phyloP scores from a whole-genome alignment of 2,329 filamentous ascomycete genomes.

The Trichoderma atrobrunneum region DNA sequence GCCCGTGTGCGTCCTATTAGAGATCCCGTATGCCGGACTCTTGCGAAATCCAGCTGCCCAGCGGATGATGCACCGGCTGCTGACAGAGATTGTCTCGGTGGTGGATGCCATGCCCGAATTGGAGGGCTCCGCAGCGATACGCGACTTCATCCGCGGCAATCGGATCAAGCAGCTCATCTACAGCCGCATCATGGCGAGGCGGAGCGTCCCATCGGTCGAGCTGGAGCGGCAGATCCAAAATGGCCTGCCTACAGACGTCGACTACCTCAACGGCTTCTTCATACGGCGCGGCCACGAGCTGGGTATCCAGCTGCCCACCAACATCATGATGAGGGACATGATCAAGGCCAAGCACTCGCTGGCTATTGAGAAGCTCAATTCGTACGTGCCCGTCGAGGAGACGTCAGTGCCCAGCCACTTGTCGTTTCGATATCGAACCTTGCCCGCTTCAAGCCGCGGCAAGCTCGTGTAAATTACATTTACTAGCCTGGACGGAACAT shows the following conservation, averaged over 20 bases:
- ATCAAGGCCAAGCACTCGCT: conserved; percentile 65
- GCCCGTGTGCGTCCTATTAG: conserved; percentile 74
- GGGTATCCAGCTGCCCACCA: conserved; percentile 68
- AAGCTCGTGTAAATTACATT: neutral
- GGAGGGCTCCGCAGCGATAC: conserved; percentile 56
- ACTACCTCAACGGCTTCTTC: conserved; percentile 88
- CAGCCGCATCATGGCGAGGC: conserved; percentile 38
- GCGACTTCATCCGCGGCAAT: conserved; percentile 54
- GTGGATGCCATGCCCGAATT: conserved; percentile 74
- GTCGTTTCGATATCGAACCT: conserved; percentile 25
- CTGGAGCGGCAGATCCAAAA: conserved; percentile 66
- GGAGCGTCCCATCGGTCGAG: conserved; percentile 49
- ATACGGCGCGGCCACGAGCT: conserved; percentile 68
- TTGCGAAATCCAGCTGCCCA: conserved; percentile 64
- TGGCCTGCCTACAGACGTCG: conserved; percentile 68
- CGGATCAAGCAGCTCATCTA: conserved; percentile 60
- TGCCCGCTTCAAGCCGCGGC: neutral
- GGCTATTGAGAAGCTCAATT: conserved; percentile 32
- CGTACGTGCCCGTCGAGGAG: conserved; percentile 36
- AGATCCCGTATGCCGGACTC: conserved; percentile 70
- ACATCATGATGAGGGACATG: conserved; percentile 69
- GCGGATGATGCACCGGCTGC: conserved; percentile 65
- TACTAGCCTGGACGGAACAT: neutral
- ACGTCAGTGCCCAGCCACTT: conserved; percentile 30
- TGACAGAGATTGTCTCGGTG: conserved; percentile 72